These are phyloP conservation scores for Guyanaporus albipodus DNA, from an alignment of 768 basidiomycete species.

Conservation along the genomic window DNA sequence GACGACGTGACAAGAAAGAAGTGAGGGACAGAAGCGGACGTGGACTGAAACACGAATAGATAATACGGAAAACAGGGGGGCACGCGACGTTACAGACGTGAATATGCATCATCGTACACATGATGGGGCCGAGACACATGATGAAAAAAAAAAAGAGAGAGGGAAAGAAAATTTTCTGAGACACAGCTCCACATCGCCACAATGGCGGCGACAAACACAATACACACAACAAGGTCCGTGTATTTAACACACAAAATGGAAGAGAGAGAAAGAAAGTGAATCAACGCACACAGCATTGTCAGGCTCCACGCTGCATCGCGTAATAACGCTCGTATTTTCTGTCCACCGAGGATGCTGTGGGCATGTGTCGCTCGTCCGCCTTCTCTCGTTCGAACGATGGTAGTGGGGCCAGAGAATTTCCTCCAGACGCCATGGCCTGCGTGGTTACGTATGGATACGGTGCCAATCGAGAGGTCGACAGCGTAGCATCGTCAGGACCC, in stretches of 20 bases:
- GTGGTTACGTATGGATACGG: constrained; percentile 37
- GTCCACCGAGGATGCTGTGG: constrained; percentile 42
- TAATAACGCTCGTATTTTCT: constrained; percentile 29
- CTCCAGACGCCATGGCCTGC: constrained; percentile 34
- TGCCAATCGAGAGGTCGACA: constrained; percentile 36
- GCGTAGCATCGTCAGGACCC: constrained; percentile 34
- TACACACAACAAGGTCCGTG: constrained; percentile 2
- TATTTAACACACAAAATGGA: neutral
- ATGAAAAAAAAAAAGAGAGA: too few species aligned
- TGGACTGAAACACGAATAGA: too few species aligned
- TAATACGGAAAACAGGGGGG: too few species aligned
- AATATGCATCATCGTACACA: too few species aligned
- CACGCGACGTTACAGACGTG: too few species aligned
- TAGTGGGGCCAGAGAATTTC: constrained; percentile 22
- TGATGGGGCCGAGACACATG: too few species aligned
- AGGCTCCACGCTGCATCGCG: constrained; percentile 22
- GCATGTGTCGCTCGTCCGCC: constrained; percentile 48
- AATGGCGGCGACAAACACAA: too few species aligned
- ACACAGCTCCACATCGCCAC: too few species aligned
- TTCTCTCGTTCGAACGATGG: constrained; percentile 56
- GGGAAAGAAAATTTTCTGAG: too few species aligned
- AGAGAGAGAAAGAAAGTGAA: neutral
- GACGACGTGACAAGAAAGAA: too few species aligned
- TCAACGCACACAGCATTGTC: neutral
- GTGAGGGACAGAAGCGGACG: too few species aligned